Evolutionary conservation across 768 basidiomycete species (phyloP).

Genomic region (Psilocybe subaeruginosa): DNA sequence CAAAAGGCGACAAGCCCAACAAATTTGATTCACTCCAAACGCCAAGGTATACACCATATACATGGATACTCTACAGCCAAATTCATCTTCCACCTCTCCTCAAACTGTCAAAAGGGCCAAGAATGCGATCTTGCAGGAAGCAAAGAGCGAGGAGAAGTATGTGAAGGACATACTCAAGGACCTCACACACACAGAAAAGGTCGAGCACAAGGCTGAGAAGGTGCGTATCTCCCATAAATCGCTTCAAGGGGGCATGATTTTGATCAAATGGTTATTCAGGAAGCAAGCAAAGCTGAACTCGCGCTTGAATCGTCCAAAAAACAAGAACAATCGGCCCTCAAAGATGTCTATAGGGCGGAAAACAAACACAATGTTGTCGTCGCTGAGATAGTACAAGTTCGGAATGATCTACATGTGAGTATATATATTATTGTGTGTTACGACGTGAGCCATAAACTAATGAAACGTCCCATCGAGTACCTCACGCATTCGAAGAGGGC

Average conservation of each 20-base stretch:
- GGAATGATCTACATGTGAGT: slow-evolving; percentile 29
- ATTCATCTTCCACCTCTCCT: slow-evolving; percentile 23
- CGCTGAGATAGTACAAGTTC: slow-evolving; percentile 39
- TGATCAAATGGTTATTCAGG: background rate
- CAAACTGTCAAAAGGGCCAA: slow-evolving; percentile 35
- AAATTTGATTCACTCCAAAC: background rate
- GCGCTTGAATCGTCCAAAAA: slow-evolving; percentile 43
- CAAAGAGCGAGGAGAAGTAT: slow-evolving; percentile 50
- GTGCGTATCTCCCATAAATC: slow-evolving; percentile 25
- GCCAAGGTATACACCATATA: background rate
- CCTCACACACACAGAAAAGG: slow-evolving; percentile 53
- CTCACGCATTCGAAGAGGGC: background rate
- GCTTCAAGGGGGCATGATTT: background rate
- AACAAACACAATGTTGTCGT: slow-evolving; percentile 52
- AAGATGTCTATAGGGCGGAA: slow-evolving; percentile 52
- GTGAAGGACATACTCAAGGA: slow-evolving; percentile 57
- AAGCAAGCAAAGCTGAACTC: slow-evolving; percentile 9
- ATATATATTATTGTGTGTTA: background rate
- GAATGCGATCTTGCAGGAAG: slow-evolving; percentile 48
- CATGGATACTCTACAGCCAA: background rate
- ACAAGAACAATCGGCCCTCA: slow-evolving; percentile 49
- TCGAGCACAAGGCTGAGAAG: slow-evolving; percentile 52
- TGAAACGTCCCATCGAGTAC: background rate
- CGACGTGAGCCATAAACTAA: too few species aligned
- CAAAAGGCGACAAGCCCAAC: background rate